Percentiles rank a stretch among this genome's conserved stretches.
These are phyloP conservation scores for Alternaria panax DNA, from an alignment of 2,329 filamentous ascomycete genomes.

Conservation along the genomic window DNA sequence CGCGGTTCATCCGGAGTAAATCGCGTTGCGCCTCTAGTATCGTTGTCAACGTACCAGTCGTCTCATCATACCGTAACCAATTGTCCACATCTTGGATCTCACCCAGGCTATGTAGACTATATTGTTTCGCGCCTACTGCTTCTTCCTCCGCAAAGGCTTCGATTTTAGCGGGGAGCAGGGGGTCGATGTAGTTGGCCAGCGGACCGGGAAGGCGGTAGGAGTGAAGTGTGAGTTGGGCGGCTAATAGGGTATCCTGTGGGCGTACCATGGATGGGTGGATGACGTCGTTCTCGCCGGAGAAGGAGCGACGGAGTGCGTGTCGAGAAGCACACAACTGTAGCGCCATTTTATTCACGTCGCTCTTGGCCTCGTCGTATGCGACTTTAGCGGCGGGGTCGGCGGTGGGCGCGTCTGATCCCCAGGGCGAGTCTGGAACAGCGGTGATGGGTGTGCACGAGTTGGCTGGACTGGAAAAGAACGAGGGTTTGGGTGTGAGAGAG, in stretches of 20 bases:
- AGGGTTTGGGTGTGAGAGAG: constrained; percentile 14
- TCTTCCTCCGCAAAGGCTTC: constrained; percentile 13
- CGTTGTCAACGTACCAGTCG: constrained; percentile 2
- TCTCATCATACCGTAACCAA: constrained; percentile 17
- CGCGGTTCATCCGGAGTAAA: constrained; percentile 13
- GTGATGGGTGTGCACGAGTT: constrained; percentile 6
- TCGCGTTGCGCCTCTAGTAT: constrained; percentile 26
- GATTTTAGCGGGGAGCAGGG: not conserved
- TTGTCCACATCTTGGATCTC: constrained; percentile 7
- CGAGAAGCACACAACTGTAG: constrained; percentile 18
- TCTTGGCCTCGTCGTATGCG: constrained; percentile 9
- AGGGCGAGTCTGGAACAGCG: not conserved
- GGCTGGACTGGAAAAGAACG: too few species aligned
- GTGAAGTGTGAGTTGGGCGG: constrained; percentile 4
- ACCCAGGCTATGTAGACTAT: constrained; percentile 3
- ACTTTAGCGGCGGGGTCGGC: constrained; percentile 4
- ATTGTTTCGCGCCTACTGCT: not conserved
- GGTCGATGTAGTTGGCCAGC: not conserved
- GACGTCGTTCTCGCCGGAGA: constrained; percentile 3
- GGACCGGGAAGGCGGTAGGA: not conserved
- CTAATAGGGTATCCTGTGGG: constrained; percentile 5
- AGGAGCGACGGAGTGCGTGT: not conserved
- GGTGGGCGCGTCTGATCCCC: not conserved
- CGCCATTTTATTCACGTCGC: constrained; percentile 5
- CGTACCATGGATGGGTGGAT: constrained; percentile 17